Evolutionary conservation across 495 filamentous ascomycete species (phyloP).

Genomic region (Neurospora sp.): DNA sequence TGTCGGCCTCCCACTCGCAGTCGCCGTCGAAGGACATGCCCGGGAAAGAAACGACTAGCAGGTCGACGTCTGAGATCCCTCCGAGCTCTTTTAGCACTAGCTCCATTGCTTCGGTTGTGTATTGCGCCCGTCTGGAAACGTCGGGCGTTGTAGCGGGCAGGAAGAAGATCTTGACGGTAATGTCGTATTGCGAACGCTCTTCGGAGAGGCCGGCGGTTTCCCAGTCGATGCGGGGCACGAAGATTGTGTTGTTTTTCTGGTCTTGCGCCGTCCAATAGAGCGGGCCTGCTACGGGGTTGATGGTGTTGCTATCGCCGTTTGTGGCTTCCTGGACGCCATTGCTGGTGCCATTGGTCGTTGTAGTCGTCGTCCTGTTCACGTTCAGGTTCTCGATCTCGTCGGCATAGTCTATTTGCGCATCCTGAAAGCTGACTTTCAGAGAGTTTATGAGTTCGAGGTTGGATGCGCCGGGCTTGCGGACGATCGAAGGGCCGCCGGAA

Average conservation of each 20-base stretch:
- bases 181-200: constrained; percentile 74
- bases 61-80: constrained; percentile 58
- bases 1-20: constrained; percentile 68
- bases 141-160: constrained; percentile 52
- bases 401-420: constrained; percentile 53
- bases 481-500: constrained; percentile 65
- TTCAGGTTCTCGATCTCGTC: constrained; percentile 29
- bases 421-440: constrained; percentile 69
- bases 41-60: constrained; percentile 88
- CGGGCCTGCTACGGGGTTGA: constrained; percentile 14
- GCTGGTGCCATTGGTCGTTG: constrained; percentile 38
- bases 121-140: constrained; percentile 51
- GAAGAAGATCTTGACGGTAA: constrained; percentile 91
- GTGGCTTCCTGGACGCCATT: constrained; percentile 31
- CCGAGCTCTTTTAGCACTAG: constrained; percentile 71
- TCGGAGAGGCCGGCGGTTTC: constrained; percentile 60
- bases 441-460: constrained; percentile 82
- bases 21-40: constrained; percentile 90
- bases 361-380: constrained; percentile 21
- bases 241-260: constrained; percentile 45
- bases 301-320: constrained; percentile 29
- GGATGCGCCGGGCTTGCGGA: constrained; percentile 63
- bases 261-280: constrained; percentile 53
- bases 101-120: constrained; percentile 67
- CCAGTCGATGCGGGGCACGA: constrained; percentile 70